These are phyloP conservation scores for Coprinopsis cinerea DNA, from an alignment of 768 basidiomycete genomes.

Conservation along the genomic window DNA sequence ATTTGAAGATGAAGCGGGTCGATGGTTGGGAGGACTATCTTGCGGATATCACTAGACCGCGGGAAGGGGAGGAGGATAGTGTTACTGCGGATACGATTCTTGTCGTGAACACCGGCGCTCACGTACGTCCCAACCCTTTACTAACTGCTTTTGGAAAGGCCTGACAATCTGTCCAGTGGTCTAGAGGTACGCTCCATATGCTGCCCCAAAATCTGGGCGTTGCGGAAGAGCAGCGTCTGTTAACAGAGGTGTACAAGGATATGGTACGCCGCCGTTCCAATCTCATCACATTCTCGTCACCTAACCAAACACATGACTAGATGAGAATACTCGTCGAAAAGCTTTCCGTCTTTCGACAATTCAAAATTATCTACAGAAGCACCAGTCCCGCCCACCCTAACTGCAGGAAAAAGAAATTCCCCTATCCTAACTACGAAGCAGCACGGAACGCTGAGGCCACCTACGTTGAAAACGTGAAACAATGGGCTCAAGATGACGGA, in stretches of 20 bases:
- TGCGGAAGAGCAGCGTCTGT: slow-evolving; percentile 6
- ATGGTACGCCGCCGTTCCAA: slow-evolving; percentile 12
- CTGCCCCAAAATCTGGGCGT: slow-evolving; percentile 7
- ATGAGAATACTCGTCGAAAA: slow-evolving; percentile 2
- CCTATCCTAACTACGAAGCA: neutral
- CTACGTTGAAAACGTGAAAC: slow-evolving; percentile 2
- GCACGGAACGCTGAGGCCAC: slow-evolving; percentile 1
- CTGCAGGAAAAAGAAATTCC: slow-evolving; percentile 2
- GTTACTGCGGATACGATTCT: slow-evolving; percentile 12
- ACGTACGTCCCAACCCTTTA: slow-evolving; percentile 10
- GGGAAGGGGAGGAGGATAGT: slow-evolving; percentile 9
- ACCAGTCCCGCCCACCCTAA: slow-evolving; percentile 5
- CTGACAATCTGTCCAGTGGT: slow-evolving; percentile 11
- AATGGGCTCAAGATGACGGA: slow-evolving; percentile 1
- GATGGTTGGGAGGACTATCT: slow-evolving; percentile 14
- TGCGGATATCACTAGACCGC: slow-evolving; percentile 4
- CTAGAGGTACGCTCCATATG: slow-evolving; percentile 15
- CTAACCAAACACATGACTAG: neutral
- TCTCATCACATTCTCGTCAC: neutral
- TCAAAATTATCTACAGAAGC: slow-evolving; percentile 1
- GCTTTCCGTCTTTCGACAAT: neutral
- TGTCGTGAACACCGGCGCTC: slow-evolving; percentile 11
- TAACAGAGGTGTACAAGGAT: slow-evolving; percentile 10
- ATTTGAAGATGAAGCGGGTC: slow-evolving; percentile 8
- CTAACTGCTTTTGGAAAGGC: neutral